phyloP scores from a whole-genome alignment of 352 stramenopile species.

The Phytophthora pisi region DNA sequence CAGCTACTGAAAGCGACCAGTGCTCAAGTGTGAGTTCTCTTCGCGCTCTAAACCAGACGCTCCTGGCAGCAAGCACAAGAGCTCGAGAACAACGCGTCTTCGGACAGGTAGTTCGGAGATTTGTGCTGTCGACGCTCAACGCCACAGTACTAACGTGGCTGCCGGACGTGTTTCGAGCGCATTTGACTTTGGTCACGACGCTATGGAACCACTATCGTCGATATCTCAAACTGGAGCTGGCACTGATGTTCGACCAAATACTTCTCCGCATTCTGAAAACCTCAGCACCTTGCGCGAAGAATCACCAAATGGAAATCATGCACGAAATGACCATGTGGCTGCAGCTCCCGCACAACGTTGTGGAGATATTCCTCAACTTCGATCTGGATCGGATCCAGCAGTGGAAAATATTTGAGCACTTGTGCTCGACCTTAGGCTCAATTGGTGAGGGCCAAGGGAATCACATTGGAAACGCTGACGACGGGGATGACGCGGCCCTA shows the following conservation, averaged over 20 bases:
- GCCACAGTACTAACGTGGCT: conserved; percentile 66
- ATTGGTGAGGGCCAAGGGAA: conserved; percentile 64
- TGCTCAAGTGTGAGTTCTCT: conserved; percentile 70
- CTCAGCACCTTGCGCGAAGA: conserved; percentile 45
- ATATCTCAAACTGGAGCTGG: conserved; percentile 84
- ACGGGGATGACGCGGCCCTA: conserved; percentile 42
- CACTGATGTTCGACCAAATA: conserved; percentile 82
- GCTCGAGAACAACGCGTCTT: conserved; percentile 70
- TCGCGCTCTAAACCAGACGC: conserved; percentile 71
- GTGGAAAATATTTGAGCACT: conserved; percentile 90
- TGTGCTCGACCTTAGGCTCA: conserved; percentile 73
- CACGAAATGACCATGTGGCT: conserved; percentile 80
- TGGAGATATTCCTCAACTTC: conserved; percentile 90
- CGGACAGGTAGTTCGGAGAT: conserved; percentile 76
- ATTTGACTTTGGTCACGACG: conserved; percentile 70
- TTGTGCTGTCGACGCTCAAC: conserved; percentile 78
- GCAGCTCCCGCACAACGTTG: conserved; percentile 85
- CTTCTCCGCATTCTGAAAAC: conserved; percentile 76
- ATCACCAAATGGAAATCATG: conserved; percentile 81
- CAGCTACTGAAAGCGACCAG: conserved; percentile 53
- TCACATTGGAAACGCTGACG: conserved; percentile 34
- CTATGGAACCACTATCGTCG: conserved; percentile 88
- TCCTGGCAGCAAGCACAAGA: conserved; percentile 52
- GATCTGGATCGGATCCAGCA: conserved; percentile 87
- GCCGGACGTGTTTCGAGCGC: conserved; percentile 60